These are phyloP conservation scores for Hydnomerulius pinastri DNA, from an alignment of 768 basidiomycete genomes.

Conservation along the genomic window DNA sequence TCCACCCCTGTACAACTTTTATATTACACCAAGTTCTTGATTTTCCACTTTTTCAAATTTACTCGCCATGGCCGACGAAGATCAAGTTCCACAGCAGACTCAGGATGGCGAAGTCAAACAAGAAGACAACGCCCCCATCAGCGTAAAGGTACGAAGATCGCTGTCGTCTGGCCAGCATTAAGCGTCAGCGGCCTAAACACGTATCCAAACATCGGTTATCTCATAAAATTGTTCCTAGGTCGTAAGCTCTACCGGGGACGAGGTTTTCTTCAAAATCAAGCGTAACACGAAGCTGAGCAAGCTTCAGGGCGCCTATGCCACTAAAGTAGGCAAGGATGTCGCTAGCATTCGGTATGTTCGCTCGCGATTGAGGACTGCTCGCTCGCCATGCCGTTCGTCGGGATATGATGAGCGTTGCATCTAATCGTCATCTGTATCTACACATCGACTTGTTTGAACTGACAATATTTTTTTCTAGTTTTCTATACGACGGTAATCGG, in stretches of 20 bases:
- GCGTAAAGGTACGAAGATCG: slow-evolving; percentile 63
- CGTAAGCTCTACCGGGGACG: slow-evolving; percentile 73
- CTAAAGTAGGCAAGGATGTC: slow-evolving; percentile 90
- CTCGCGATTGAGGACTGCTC: neutral
- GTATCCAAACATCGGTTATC: neutral
- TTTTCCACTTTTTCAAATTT: neutral
- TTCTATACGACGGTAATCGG: slow-evolving; percentile 87
- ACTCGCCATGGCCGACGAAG: slow-evolving; percentile 55
- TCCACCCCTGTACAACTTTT: neutral
- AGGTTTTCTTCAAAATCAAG: slow-evolving; percentile 98
- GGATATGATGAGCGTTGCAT: too few relatives aligned
- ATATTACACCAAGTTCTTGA: too few relatives aligned
- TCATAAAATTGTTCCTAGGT: slow-evolving; percentile 52
- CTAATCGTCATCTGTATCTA: too few relatives aligned
- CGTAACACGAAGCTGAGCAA: slow-evolving; percentile 90
- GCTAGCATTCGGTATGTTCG: slow-evolving; percentile 76
- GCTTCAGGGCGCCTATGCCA: slow-evolving; percentile 89
- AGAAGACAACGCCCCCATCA: slow-evolving; percentile 67
- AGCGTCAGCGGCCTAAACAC: neutral
- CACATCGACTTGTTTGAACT: neutral
- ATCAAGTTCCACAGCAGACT: slow-evolving; percentile 35
- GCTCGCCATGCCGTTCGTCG: too few relatives aligned
- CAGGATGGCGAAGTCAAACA: slow-evolving; percentile 52
- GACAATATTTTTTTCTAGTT: slow-evolving; percentile 47
- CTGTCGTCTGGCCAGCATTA: neutral